Base-by-base conservation (phyloP, 2,329 filamentous ascomycete genomes). In the Cercospora citrullina region DNA sequence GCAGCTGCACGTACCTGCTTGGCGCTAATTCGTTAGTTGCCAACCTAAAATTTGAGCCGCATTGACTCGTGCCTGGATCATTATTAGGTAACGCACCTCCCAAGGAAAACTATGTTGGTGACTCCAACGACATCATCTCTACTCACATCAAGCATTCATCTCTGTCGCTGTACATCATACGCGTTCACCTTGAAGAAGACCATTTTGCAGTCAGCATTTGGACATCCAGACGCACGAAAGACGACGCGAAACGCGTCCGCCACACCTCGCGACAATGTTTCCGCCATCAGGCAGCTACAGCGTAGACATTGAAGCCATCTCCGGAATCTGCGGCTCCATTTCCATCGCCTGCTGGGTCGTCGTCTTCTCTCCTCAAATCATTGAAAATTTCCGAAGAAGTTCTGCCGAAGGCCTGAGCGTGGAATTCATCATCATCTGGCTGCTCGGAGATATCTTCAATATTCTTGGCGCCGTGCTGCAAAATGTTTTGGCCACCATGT, bases 281-380 rank as follows among this genome's bases (percentile, higher is more conserved):
- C 85, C 85, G 42, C 84, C 85, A 55, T 80, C 84, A 8, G 82
- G 84, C 75, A 81, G 81, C 69, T 78, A 86, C 70, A 90, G 67
- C 79, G 84, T 97, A 73, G 91, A 97, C 79, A 89, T 97, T 68
- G 92, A 95, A 77, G 93, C 94, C 69, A 89, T 97, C 75, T 96
- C 92, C 74, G 94, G 94, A 64, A 97, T 97, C 75, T 93, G 91
- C 81, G 94, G 94, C 39, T 97, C 94, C 8, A 94, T 99, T 73
- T 97, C 93, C 57, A 97, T 99, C 77, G 94, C 94, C 61, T 97
- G 94, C 79, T 97, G 95, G 95, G 91, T 98, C 66, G 92, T 98
- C 39, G 95, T 99, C 67, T 99, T 97, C 82, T 95, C 93, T 0
- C 95, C 95, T 2, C 95, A 99, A 75, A 97, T 99, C 74, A 90